These are phyloP conservation scores for Fusarium sp. DNA, from an alignment of 2,329 filamentous ascomycete genomes.

Conservation along the genomic window DNA sequence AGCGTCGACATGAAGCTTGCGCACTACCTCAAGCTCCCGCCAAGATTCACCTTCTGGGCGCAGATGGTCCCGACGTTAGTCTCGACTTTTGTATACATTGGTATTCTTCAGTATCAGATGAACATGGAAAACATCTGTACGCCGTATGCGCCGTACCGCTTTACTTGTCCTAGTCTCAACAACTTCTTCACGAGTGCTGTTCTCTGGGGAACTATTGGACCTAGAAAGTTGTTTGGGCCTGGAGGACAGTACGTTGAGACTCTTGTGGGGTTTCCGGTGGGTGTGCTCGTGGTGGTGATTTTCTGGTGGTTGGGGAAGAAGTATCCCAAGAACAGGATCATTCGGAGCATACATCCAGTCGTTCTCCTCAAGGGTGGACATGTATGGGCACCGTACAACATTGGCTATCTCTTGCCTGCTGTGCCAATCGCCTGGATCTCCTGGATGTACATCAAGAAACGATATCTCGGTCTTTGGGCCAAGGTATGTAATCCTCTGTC, in stretches of 20 bases:
- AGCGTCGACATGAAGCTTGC: slow-evolving; percentile 49
- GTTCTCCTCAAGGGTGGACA: slow-evolving; percentile 52
- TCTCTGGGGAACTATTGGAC: slow-evolving; percentile 53
- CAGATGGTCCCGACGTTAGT: slow-evolving; percentile 49
- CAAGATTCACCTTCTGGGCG: slow-evolving; percentile 48
- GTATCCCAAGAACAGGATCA: slow-evolving; percentile 44
- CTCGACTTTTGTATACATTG: slow-evolving; percentile 48
- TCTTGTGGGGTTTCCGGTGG: slow-evolving; percentile 52
- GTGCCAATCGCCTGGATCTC: slow-evolving; percentile 58
- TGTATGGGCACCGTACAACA: slow-evolving; percentile 55
- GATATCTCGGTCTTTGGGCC: slow-evolving; percentile 58
- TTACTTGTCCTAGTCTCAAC: slow-evolving; percentile 51
- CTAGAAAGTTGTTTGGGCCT: slow-evolving; percentile 49
- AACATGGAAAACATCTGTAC: slow-evolving; percentile 51
- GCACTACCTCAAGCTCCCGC: slow-evolving; percentile 57
- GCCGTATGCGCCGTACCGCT: slow-evolving; percentile 46
- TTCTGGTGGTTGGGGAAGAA: slow-evolving; percentile 50
- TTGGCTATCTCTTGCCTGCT: slow-evolving; percentile 56
- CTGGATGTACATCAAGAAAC: slow-evolving; percentile 57
- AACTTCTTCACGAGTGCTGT: slow-evolving; percentile 53
- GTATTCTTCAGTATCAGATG: slow-evolving; percentile 50
- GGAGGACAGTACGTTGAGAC: slow-evolving; percentile 49
- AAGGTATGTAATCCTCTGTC: slow-evolving; percentile 44
- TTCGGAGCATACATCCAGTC: slow-evolving; percentile 55
- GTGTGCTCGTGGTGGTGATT: slow-evolving; percentile 48